Evolutionary conservation across 1,284 basidiomycete species (phyloP), one percentile per base, ranked within the genome.

Genomic region (Cryptococcus sp.): DNA sequence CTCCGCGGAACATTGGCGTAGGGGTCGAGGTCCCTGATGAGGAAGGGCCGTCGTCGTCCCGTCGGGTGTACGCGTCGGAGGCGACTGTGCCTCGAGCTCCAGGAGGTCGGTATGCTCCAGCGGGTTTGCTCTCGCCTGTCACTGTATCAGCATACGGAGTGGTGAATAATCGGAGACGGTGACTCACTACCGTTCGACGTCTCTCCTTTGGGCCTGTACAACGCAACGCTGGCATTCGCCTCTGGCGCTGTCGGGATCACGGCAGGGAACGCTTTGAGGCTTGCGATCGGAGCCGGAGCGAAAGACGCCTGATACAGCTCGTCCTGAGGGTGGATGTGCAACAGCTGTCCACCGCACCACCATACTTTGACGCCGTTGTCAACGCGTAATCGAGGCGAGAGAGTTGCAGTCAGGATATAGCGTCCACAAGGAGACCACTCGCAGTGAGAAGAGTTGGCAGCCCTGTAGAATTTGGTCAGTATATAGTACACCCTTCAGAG

Each of bases 351-450:
- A 0, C 87, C 86, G 77, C 90, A 93, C 78, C 97, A 93, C 90
- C 90, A 98, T 60, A 99, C 84, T 80, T 93, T 93, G 77, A 98
- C 87, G 2, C 95, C 93, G 71, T 98, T 98, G 80, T 99, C 95
- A 54, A 99, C 96, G 42, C 96, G 87, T 54, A 99, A 80, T 35
- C 96, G 86, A 1, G 96, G 95, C 17, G 90, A 93, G 31, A 98
- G 84, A 0, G 93, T 98, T 1, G 93, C 93, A 1, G 94, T 97
- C 68, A 99, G 83, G 47, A 99, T 83, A 81, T 89, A 95, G 49
- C 90, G 87, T 11, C 95, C 95, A 67, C 93, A 91, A 0, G 93
- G 90, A 22, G 90, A 91, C 94, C 95, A 99, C 75, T 95, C 90
- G 77, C 93, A 97, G 70, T 89, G 84, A 0, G 89, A 91, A 6